Base-by-base conservation (phyloP, 108 stramenopile species). In the Fistulifera solaris region DNA sequence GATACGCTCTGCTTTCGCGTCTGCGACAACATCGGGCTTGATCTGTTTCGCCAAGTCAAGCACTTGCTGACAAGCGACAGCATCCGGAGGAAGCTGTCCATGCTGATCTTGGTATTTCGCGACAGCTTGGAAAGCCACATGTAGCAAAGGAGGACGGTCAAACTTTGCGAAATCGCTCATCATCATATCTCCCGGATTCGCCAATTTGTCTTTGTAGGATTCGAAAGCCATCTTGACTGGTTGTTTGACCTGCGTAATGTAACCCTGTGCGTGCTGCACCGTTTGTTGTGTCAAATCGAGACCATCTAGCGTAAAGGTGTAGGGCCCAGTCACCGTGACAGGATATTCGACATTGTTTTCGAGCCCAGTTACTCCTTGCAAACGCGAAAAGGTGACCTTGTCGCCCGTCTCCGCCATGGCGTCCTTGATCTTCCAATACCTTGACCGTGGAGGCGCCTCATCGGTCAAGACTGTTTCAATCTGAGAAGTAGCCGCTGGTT, bases 131-230 rank as follows among this genome's bases (percentile, higher is more conserved):
- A 93, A 97, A 49, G 74, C 87, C 48, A 75, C 62, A 63, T 97
- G 96, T 21, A 96, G 61, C 44, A 95, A 64, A 13, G 75, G 77
- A 24, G 94, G 93, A 22, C 94, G 89, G 59, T 92, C 96, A 65
- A 94, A 90, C 70, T 98, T 98, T 45, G 94, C 97, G 75, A 96
- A 96, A 71, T 98, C 97, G n/a, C 87, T 85, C 72, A 93, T 70
- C 87, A 94, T 85, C 59, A 94, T 66, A 41, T 90, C 90, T 16
- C 83, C 93, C 38, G 78, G 89, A 43, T 87, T 61, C 7, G 39
- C 72, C 49, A 97, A 58, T 13, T 89, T 77, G 51, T 85, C 82
- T 22, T 58, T 65, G 43, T 95, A 78, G 22, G 96, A 65, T 53
- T 78, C 67, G 75, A 95, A 96, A n/a, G 74, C 56, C 41, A 96